phyloP scores from a whole-genome alignment of 2,329 filamentous ascomycete genomes.

The Diaporthe citri region DNA sequence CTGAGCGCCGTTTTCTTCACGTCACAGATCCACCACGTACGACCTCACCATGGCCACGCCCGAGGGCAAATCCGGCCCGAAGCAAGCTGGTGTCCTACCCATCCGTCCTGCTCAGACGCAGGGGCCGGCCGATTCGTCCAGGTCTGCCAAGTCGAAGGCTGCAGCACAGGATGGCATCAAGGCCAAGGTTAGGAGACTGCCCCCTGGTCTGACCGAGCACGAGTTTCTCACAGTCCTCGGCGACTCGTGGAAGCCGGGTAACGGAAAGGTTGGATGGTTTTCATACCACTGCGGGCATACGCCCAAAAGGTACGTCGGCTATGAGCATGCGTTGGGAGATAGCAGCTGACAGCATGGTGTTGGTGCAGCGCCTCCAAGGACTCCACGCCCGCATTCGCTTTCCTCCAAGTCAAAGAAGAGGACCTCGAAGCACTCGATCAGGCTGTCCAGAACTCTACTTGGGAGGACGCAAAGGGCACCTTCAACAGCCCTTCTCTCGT shows the following conservation, averaged over 20 bases:
- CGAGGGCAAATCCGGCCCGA: conserved; percentile 49
- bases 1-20: neutral
- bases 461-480: conserved; percentile 86
- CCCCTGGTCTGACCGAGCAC: conserved; percentile 83
- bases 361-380: conserved; percentile 80
- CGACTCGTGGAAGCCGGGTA: conserved; percentile 83
- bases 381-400: conserved; percentile 83
- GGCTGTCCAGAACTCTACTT: conserved; percentile 74
- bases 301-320: conserved; percentile 78
- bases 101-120: conserved; percentile 54
- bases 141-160: conserved; percentile 61
- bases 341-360: conserved; percentile 25
- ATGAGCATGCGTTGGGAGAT: neutral
- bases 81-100: conserved; percentile 62
- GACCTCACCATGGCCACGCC: conserved; percentile 43
- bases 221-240: conserved; percentile 83
- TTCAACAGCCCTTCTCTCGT: conserved; percentile 79
- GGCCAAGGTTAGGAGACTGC: conserved; percentile 84
- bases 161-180: conserved; percentile 72
- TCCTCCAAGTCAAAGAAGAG: conserved; percentile 83
- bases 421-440: conserved; percentile 78
- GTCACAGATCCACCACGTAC: neutral
- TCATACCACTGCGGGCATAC: conserved; percentile 77
- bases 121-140: conserved; percentile 52
- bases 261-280: conserved; percentile 87